Conservation (phyloP, 1,284 basidiomycete species). For the Trametes pubescens region DNA sequence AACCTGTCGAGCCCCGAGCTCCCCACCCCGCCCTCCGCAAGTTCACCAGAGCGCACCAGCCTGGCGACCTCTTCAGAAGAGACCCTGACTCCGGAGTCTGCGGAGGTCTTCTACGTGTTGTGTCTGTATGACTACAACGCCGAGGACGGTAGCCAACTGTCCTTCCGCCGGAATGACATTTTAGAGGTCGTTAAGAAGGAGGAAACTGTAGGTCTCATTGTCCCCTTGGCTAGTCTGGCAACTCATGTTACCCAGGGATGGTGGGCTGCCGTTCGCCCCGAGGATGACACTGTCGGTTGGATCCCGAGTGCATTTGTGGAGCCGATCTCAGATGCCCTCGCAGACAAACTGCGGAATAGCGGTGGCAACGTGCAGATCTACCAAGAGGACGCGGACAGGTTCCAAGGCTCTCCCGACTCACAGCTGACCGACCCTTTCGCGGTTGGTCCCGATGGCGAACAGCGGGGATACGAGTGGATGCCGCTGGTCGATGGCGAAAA, state of each 20-base stretch:
- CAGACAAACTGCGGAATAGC: slow-evolving; percentile 47
- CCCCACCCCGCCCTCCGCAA: slow-evolving; percentile 33
- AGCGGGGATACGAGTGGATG: slow-evolving; percentile 37
- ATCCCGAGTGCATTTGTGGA: slow-evolving; percentile 57
- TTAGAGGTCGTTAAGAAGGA: slow-evolving; percentile 72
- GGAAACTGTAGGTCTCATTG: slow-evolving; percentile 47
- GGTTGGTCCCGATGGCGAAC: slow-evolving; percentile 25
- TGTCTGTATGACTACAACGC: slow-evolving; percentile 74
- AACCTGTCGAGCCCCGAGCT: slow-evolving; percentile 43
- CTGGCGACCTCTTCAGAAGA: slow-evolving; percentile 36
- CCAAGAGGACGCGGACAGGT: slow-evolving; percentile 47
- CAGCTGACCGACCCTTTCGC: slow-evolving; percentile 26
- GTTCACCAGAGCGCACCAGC: slow-evolving; percentile 37
- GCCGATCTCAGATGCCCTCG: slow-evolving; percentile 41
- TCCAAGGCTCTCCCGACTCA: slow-evolving; percentile 21
- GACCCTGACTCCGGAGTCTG: slow-evolving; percentile 41
- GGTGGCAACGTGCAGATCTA: slow-evolving; percentile 52
- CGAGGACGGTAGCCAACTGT: slow-evolving; percentile 65
- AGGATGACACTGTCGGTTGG: slow-evolving; percentile 68
- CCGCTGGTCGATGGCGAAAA: slow-evolving; percentile 31
- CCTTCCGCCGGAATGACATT: slow-evolving; percentile 71
- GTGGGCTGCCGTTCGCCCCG: slow-evolving; percentile 77
- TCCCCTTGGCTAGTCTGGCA: neutral
- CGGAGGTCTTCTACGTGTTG: slow-evolving; percentile 53
- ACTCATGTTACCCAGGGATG: slow-evolving; percentile 55